Percentiles rank a stretch among this genome's conserved stretches.
Conservation (phyloP, 2,329 filamentous ascomycete genomes). For the Calonectria honghensis region DNA sequence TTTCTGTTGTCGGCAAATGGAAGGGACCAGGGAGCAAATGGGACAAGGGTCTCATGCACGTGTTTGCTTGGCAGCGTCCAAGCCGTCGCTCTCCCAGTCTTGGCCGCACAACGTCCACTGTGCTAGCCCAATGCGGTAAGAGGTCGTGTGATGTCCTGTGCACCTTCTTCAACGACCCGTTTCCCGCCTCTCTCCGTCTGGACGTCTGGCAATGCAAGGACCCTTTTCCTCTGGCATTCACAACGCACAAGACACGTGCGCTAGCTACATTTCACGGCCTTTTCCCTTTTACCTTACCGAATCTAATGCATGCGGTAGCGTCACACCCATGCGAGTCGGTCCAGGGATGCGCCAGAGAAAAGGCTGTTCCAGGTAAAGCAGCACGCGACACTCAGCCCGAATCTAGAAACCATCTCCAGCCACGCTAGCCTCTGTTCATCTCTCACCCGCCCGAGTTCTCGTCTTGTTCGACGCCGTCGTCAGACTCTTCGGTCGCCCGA, state of each 20-base stretch:
- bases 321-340: background rate
- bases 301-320: background rate
- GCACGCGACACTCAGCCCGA: constrained; percentile 13
- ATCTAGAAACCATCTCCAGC: constrained; percentile 22
- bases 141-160: constrained; percentile 40
- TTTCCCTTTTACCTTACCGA: constrained; percentile 28
- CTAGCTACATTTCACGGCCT: background rate
- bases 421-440: constrained; percentile 26
- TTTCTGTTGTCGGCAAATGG: constrained; percentile 8
- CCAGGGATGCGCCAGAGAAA: constrained; percentile 12
- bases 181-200: background rate
- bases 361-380: constrained; percentile 15
- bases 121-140: constrained; percentile 38
- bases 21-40: constrained; percentile 26
- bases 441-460: constrained; percentile 1
- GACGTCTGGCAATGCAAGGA: background rate
- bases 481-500: constrained; percentile 34
- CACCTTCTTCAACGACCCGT: constrained; percentile 9
- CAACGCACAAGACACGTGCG: constrained; percentile 1
- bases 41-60: constrained; percentile 39
- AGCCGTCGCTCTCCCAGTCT: constrained; percentile 38
- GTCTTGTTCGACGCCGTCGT: constrained; percentile 5
- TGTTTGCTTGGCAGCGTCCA: constrained; percentile 41
- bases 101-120: constrained; percentile 30
- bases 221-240: background rate